phyloP scores from a whole-genome alignment of 495 filamentous ascomycete species.

The Annulohypoxylon moriforme region DNA sequence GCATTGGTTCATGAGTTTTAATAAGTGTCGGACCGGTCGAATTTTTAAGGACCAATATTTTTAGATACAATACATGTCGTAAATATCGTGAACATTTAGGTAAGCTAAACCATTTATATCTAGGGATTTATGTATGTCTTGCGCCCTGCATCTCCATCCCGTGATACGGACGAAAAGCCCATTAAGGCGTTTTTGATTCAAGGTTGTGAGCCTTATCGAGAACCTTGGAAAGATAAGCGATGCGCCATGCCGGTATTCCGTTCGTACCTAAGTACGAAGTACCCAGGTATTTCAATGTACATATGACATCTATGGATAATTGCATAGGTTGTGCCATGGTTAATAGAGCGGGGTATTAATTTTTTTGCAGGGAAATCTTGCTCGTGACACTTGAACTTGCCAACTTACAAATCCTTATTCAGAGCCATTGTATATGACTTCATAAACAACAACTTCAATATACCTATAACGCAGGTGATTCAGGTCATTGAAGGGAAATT shows the following conservation, averaged over 20 bases:
- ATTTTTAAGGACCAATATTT: not conserved
- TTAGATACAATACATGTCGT: not conserved
- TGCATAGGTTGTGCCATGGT: conserved; percentile 4
- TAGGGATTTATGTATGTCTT: conserved; percentile 27
- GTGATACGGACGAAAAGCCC: conserved; percentile 6
- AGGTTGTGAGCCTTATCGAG: conserved; percentile 6
- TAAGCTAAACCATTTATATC: no score
- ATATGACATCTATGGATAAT: conserved; percentile 9
- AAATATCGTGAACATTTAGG: not conserved
- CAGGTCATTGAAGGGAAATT: not conserved
- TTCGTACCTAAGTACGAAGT: conserved; percentile 5
- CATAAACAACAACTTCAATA: not conserved
- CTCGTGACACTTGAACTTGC: conserved; percentile 1
- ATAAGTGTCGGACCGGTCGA: conserved; percentile 20
- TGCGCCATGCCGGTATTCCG: conserved; percentile 26
- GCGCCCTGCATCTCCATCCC: conserved; percentile 30
- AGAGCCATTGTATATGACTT: not conserved
- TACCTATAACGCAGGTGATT: not conserved
- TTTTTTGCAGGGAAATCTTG: not conserved
- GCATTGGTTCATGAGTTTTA: conserved; percentile 10
- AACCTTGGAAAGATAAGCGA: conserved; percentile 6
- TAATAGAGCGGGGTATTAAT: not conserved
- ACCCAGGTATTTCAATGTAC: not conserved
- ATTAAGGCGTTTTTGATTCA: not conserved
- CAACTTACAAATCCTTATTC: not conserved